Percentiles rank a stretch among this genome's conserved stretches.
These are phyloP conservation scores for Saccharomycopsis hybrid DNA, from an alignment of 1,139 yeast species.

Conservation along the genomic window DNA sequence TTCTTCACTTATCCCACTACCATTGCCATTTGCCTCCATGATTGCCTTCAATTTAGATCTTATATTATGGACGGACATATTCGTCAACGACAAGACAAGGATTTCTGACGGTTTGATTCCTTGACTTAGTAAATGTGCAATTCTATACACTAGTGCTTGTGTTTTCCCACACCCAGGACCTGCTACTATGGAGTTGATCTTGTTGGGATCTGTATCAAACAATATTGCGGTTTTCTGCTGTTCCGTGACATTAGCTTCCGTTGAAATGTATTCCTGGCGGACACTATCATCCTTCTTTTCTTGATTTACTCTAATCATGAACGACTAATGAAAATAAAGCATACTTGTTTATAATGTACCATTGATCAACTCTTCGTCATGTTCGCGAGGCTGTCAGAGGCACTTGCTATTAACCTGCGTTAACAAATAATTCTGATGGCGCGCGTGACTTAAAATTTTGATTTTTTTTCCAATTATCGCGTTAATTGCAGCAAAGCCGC, in stretches of 20 bases:
- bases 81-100: conserved; percentile 63
- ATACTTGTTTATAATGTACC: too few species aligned
- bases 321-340: too few species aligned
- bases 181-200: conserved; percentile 44
- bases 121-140: conserved; percentile 37
- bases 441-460: too few species aligned
- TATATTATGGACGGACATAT: conserved; percentile 56
- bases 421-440: too few species aligned
- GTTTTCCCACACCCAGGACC: conserved; percentile 84
- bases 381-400: too few species aligned
- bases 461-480: too few species aligned
- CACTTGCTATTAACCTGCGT: too few species aligned
- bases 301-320: too few species aligned
- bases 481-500: too few species aligned
- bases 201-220: neutral
- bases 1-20: neutral
- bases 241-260: conserved; percentile 3
- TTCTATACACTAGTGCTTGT: conserved; percentile 41
- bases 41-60: conserved; percentile 30
- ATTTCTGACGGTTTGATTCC: conserved; percentile 46
- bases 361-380: too few species aligned
- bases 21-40: neutral
- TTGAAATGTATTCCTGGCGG: too few species aligned
- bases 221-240: neutral
- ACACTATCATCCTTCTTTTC: too few species aligned